phyloP scores from a whole-genome alignment of 345 rosid species.

The Ailanthus altissimus region DNA sequence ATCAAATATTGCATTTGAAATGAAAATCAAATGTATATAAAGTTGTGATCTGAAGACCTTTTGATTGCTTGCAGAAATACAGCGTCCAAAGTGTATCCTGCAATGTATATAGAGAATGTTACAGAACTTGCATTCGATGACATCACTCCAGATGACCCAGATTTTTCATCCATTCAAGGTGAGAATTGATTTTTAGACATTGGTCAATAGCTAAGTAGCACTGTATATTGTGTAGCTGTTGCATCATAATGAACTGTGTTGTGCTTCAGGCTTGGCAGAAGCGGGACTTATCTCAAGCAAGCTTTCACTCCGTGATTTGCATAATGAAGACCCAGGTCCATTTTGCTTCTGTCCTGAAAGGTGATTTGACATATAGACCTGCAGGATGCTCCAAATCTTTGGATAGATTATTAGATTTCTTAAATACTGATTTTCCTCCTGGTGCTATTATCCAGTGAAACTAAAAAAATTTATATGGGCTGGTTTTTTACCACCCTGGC shows the following conservation, averaged over 20 bases:
- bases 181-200: slow-evolving; percentile 20
- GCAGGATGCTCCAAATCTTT: background rate
- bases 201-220: background rate
- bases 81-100: slow-evolving; percentile 85
- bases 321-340: slow-evolving; percentile 44
- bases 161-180: slow-evolving; percentile 96
- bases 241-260: slow-evolving; percentile 24
- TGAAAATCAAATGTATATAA: slow-evolving; percentile 6
- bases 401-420: background rate
- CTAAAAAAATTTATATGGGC: background rate
- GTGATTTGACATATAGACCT: slow-evolving; percentile 34
- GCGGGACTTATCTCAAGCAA: slow-evolving; percentile 95
- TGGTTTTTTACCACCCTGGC: background rate
- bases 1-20: slow-evolving; percentile 8
- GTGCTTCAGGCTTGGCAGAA: slow-evolving; percentile 88
- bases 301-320: slow-evolving; percentile 69
- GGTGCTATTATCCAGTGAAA: background rate
- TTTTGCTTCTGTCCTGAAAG: slow-evolving; percentile 75
- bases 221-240: background rate
- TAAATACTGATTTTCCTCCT: background rate
- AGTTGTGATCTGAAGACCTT: slow-evolving; percentile 22
- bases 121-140: slow-evolving; percentile 96
- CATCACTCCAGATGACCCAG: slow-evolving; percentile 80
- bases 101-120: slow-evolving; percentile 88
- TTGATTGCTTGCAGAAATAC: slow-evolving; percentile 56